Evolutionary conservation across 140 eudicot species (phyloP).

Genomic region (Cichorium intybus): DNA sequence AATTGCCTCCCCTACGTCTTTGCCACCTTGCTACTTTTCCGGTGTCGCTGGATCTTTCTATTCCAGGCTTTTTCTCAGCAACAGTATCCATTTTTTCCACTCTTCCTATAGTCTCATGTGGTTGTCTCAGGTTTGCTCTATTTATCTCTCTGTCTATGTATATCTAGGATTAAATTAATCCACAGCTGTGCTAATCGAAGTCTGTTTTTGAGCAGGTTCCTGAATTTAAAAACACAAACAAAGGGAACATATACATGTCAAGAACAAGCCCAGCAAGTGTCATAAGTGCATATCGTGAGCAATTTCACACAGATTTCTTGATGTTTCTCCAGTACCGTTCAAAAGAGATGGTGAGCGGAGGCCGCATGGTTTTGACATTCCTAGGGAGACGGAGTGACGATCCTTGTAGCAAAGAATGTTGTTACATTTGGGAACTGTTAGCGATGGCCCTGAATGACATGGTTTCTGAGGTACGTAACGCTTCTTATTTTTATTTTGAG

Average conservation of each 20-base stretch:
- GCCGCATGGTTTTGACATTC: slow-evolving; percentile 51
- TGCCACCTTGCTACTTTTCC: slow-evolving; percentile 33
- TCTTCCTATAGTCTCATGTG: slow-evolving; percentile 48
- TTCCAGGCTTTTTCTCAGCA: slow-evolving; percentile 26
- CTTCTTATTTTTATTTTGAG: too few relatives aligned
- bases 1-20: slow-evolving; percentile 22
- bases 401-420: slow-evolving; percentile 45
- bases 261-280: slow-evolving; percentile 47
- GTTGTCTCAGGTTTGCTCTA: slow-evolving; percentile 43
- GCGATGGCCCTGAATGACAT: slow-evolving; percentile 38
- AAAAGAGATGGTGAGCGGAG: slow-evolving; percentile 33
- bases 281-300: slow-evolving; percentile 42
- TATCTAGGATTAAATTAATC: not conserved
- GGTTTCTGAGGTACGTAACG: slow-evolving; percentile 51
- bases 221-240: slow-evolving; percentile 35
- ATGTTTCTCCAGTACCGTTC: slow-evolving; percentile 43
- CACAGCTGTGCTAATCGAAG: not conserved
- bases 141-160: not conserved
- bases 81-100: slow-evolving; percentile 43
- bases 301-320: slow-evolving; percentile 40
- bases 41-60: slow-evolving; percentile 53
- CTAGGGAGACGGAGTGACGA: slow-evolving; percentile 45
- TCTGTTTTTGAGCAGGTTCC: slow-evolving; percentile 23
- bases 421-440: slow-evolving; percentile 44
- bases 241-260: slow-evolving; percentile 39